Conservation (phyloP, 441 rosid genomes). For the Euphorbia neoarborescens region DNA sequence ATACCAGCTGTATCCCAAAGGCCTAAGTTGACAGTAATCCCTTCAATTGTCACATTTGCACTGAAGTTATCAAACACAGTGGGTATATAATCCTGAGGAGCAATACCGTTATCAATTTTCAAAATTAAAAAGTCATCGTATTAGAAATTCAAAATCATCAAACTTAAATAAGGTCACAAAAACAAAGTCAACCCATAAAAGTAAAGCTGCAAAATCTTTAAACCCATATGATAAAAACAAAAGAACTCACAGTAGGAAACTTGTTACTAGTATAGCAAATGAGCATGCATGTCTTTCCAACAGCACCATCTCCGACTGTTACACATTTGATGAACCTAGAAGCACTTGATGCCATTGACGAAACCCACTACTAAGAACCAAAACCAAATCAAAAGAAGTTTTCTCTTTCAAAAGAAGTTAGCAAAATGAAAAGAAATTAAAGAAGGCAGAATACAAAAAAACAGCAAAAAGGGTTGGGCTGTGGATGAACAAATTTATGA, state of each 20-base stretch:
- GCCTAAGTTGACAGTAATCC: conserved; percentile 82
- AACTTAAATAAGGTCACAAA: conserved; percentile 7
- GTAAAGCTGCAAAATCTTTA: conserved; percentile 8
- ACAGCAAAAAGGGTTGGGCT: conserved; percentile 20
- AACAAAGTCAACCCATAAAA: conserved; percentile 30
- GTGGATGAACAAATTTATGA: conserved; percentile 40
- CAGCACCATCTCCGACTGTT: conserved; percentile 98
- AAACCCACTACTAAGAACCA: conserved; percentile 15
- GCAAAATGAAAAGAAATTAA: conserved; percentile 11
- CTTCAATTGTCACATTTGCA: conserved; percentile 89
- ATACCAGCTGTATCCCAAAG: conserved; percentile 99
- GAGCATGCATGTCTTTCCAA: conserved; percentile 98
- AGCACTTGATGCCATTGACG: conserved; percentile 70
- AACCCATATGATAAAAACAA: conserved; percentile 7
- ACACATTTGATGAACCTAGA: conserved; percentile 96
- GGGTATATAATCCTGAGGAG: conserved; percentile 82
- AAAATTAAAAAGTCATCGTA: neutral
- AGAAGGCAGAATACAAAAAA: neutral
- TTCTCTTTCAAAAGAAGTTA: neutral
- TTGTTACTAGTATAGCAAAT: conserved; percentile 96
- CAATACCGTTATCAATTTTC: conserved; percentile 7
- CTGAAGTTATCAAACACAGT: conserved; percentile 97
- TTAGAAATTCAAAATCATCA: neutral
- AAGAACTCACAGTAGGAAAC: conserved; percentile 74
- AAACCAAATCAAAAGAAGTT: conserved; percentile 1